Conservation (phyloP, 2,329 filamentous ascomycete species). For the Pseudogymnoascus sp. region DNA sequence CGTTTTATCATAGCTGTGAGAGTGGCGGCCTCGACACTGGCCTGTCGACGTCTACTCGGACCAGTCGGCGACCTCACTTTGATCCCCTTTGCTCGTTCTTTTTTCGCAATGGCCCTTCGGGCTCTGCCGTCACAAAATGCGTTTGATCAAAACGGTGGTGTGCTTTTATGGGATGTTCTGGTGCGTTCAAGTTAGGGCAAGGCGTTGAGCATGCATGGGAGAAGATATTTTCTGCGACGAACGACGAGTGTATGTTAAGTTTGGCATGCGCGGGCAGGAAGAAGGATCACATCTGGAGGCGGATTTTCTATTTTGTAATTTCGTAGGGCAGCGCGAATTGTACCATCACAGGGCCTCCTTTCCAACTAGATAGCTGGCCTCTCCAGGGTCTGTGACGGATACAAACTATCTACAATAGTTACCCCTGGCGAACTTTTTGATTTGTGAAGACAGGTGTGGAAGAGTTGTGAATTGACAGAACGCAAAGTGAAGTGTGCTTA, state of each 20-base stretch:
- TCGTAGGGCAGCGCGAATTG: constrained; percentile 1
- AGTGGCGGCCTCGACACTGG: not conserved
- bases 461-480: not conserved
- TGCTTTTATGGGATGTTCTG: constrained; percentile 1
- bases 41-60: not conserved
- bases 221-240: constrained; percentile 1
- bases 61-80: not conserved
- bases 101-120: not conserved
- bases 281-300: not conserved
- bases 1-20: not conserved
- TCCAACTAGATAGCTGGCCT: constrained; percentile 6
- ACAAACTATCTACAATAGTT: constrained; percentile 2
- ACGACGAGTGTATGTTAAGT: constrained; percentile 1
- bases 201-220: constrained; percentile 4
- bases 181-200: constrained; percentile 4
- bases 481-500: not conserved
- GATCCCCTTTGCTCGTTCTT: not conserved
- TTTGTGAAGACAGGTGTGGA: not conserved
- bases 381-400: constrained; percentile 4
- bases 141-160: not conserved
- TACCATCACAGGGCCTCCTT: constrained; percentile 5
- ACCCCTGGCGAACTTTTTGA: not conserved
- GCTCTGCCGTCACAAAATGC: not conserved
- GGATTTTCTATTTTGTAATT: constrained; percentile 8
- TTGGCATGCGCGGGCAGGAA: not conserved